Evolutionary conservation across 2,329 filamentous ascomycete genomes (phyloP), one percentile per base, ranked within the genome.

Genomic region (Ascochyta viciae-villosae): DNA sequence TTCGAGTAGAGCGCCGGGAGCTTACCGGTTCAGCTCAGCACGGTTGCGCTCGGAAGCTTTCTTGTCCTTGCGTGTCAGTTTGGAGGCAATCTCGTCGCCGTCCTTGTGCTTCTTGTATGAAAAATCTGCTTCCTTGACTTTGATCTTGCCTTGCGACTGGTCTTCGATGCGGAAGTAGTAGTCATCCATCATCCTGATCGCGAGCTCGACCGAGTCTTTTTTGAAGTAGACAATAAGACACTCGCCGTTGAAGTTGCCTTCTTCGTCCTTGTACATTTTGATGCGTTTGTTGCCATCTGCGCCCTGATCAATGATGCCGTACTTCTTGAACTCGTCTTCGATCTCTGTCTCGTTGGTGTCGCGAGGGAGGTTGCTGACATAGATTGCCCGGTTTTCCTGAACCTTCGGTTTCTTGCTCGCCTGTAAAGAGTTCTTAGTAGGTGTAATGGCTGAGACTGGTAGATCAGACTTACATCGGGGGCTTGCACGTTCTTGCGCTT

Each of bases 171-270:
- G 85, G 68, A 98, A 95, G 64, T 92, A 87, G 4, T 89, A 89
- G 68, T 92, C 91, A 74, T 96, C 91, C 12, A 92, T 82, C 67
- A 95, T 82, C 79, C 88, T 87, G 62, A 94, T 90, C 40, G 91
- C 91, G 79, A 92, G 89, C 38, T 89, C 81, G 55, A 99, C 94
- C n/a, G 91, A 96, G 72, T 96, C 92, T 0, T 92, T 90, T 66
- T 95, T 91, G 83, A 96, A 97, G 78, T 96, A 99, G 33, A 98
- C 91, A 50, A 99, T 82, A 29, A 99, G 83, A 2, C 91, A 93
- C 72, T 98, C 93, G 58, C 95, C 95, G 73, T 97, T 98, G 82
- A 96, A 96, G 15, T 87, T 85, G 19, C 92, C 95, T 1, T 88
- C 78, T 1, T 89, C 86, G 72, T 97, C 88, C 19, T 82, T 86